Percentiles rank a stretch among this genome's conserved stretches.
Evolutionary conservation across 148 eudicot genomes (phyloP).

Genomic region (Rhododendron henanense): DNA sequence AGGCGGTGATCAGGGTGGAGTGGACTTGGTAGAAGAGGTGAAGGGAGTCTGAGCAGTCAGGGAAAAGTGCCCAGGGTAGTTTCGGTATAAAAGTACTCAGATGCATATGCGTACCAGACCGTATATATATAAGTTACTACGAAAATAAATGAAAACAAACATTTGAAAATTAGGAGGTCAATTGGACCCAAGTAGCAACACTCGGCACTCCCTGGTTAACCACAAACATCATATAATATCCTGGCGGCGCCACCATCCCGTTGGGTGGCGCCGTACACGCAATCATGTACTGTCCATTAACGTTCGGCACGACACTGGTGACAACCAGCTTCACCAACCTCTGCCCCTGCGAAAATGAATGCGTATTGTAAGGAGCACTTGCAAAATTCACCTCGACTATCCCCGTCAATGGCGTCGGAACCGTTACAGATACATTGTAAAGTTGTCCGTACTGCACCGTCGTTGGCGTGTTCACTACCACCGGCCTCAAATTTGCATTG

Average conservation of each 20-base stretch:
- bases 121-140: neutral
- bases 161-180: slow-evolving; percentile 13
- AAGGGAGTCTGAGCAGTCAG: too few relatives aligned
- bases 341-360: slow-evolving; percentile 94
- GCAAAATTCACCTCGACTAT: slow-evolving; percentile 64
- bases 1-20: too few relatives aligned
- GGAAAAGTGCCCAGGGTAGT: too few relatives aligned
- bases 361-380: slow-evolving; percentile 85
- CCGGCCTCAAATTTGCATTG: slow-evolving; percentile 53
- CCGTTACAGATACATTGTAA: slow-evolving; percentile 32
- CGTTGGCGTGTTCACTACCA: slow-evolving; percentile 33
- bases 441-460: slow-evolving; percentile 40
- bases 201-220: slow-evolving; percentile 86
- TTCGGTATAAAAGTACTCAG: too few relatives aligned
- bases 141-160: neutral
- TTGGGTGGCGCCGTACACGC: slow-evolving; percentile 57
- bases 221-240: slow-evolving; percentile 84
- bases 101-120: too few relatives aligned
- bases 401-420: slow-evolving; percentile 57
- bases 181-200: slow-evolving; percentile 70
- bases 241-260: slow-evolving; percentile 77
- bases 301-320: slow-evolving; percentile 32
- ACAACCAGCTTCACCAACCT: slow-evolving; percentile 63
- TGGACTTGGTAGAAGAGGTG: too few relatives aligned
- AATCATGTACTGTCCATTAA: slow-evolving; percentile 37